phyloP scores from a whole-genome alignment of 805 yeast genomes.

The Maudiozyma bulderi region DNA sequence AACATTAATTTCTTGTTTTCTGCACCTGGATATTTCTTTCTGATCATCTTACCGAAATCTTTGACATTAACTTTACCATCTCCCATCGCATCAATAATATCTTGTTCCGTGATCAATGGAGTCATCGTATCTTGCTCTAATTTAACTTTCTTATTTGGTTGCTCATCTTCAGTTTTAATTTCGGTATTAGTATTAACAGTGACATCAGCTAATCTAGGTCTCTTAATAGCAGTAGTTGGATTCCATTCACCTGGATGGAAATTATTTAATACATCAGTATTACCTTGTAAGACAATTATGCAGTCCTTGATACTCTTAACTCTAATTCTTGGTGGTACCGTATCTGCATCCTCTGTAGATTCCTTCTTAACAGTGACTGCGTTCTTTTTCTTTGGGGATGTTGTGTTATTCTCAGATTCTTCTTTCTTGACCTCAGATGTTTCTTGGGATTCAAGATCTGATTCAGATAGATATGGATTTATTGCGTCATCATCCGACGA shows the following conservation, averaged over 20 bases:
- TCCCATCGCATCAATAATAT: constrained; percentile 54
- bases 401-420: constrained; percentile 27
- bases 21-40: constrained; percentile 39
- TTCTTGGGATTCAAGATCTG: constrained; percentile 51
- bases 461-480: constrained; percentile 72
- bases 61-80: constrained; percentile 34
- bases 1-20: constrained; percentile 25
- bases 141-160: constrained; percentile 33
- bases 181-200: constrained; percentile 1
- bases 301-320: constrained; percentile 44
- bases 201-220: constrained; percentile 17
- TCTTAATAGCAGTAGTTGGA: constrained; percentile 40
- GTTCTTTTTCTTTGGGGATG: constrained; percentile 19
- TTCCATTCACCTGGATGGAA: constrained; percentile 85
- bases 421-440: constrained; percentile 31
- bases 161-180: constrained; percentile 3
- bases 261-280: constrained; percentile 45
- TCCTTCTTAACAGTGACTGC: constrained; percentile 9
- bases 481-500: constrained; percentile 84
- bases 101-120: constrained; percentile 53
- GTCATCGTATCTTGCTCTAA: constrained; percentile 19
- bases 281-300: constrained; percentile 54
- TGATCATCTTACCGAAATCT: constrained; percentile 51
- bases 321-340: constrained; percentile 26
- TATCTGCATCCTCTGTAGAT: background rate